These are phyloP conservation scores for Xerocomellus amylosporus DNA, from an alignment of 768 basidiomycete species.

Conservation along the genomic window DNA sequence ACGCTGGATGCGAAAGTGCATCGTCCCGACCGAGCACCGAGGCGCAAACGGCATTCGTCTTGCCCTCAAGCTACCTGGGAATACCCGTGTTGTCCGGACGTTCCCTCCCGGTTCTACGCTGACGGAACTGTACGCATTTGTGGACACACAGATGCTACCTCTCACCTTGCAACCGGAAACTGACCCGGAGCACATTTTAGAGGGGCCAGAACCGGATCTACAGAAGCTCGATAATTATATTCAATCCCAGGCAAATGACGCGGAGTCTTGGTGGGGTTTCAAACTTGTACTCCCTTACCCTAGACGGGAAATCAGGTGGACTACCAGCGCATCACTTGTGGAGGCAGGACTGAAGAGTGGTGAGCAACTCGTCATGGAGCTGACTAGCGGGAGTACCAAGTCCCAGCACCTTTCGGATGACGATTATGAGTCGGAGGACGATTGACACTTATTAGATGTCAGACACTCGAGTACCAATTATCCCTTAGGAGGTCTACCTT, in stretches of 20 bases:
- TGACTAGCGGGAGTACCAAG: constrained; percentile 22
- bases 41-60: constrained; percentile 37
- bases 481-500: background rate
- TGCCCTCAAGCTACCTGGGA: constrained; percentile 54
- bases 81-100: constrained; percentile 54
- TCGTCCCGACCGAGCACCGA: constrained; percentile 38
- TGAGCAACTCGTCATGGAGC: constrained; percentile 66
- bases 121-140: constrained; percentile 68
- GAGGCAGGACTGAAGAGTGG: constrained; percentile 50
- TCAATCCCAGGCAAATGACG: constrained; percentile 22
- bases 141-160: constrained; percentile 61
- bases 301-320: constrained; percentile 57
- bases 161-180: constrained; percentile 33
- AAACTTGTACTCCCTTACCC: constrained; percentile 69
- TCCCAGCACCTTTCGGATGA: constrained; percentile 43
- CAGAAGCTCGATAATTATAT: constrained; percentile 38
- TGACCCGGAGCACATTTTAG: constrained; percentile 45
- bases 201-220: constrained; percentile 31
- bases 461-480: background rate
- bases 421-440: constrained; percentile 55
- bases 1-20: constrained; percentile 50
- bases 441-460: constrained; percentile 18
- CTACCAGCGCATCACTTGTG: constrained; percentile 35
- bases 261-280: constrained; percentile 71
- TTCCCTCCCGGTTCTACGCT: constrained; percentile 52